phyloP scores from a whole-genome alignment of 1,284 basidiomycete genomes.

The Prillingera fragicola region DNA sequence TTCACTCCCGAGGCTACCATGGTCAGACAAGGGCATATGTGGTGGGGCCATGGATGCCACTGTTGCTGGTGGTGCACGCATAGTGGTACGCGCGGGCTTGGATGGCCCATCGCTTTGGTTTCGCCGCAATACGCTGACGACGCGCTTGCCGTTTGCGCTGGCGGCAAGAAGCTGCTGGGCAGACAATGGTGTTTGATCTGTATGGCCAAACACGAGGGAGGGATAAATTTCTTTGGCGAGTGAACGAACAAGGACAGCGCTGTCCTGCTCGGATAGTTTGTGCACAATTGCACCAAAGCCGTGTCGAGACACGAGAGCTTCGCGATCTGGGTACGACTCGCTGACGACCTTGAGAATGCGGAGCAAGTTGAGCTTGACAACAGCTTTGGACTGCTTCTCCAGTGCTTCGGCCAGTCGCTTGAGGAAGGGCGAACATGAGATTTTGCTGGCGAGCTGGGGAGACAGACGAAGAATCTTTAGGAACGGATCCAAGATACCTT shows the following conservation, averaged over 20 bases:
- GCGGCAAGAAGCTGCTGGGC: not conserved
- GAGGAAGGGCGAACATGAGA: constrained; percentile 76
- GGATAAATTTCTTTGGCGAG: constrained; percentile 43
- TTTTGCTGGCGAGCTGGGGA: constrained; percentile 62
- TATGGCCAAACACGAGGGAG: constrained; percentile 28
- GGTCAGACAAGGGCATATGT: not conserved
- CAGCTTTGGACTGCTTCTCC: constrained; percentile 63
- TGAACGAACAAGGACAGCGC: constrained; percentile 82
- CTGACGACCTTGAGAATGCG: constrained; percentile 78
- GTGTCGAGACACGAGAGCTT: constrained; percentile 70
- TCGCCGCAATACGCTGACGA: constrained; percentile 3
- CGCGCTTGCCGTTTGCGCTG: constrained; percentile 1
- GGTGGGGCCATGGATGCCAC: not conserved
- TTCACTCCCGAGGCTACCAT: not conserved
- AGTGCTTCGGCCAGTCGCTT: constrained; percentile 81
- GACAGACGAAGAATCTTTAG: constrained; percentile 84
- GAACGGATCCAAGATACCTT: constrained; percentile 85
- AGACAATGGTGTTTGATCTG: not conserved
- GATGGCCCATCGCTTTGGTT: not conserved
- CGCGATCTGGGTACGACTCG: constrained; percentile 81
- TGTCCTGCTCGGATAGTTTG: constrained; percentile 71
- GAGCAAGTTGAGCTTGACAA: constrained; percentile 83
- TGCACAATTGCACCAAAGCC: constrained; percentile 71
- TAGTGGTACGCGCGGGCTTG: not conserved
- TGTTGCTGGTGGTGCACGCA: not conserved